phyloP scores from a whole-genome alignment of 1,139 yeast species.

The Meyerozyma sp. region DNA sequence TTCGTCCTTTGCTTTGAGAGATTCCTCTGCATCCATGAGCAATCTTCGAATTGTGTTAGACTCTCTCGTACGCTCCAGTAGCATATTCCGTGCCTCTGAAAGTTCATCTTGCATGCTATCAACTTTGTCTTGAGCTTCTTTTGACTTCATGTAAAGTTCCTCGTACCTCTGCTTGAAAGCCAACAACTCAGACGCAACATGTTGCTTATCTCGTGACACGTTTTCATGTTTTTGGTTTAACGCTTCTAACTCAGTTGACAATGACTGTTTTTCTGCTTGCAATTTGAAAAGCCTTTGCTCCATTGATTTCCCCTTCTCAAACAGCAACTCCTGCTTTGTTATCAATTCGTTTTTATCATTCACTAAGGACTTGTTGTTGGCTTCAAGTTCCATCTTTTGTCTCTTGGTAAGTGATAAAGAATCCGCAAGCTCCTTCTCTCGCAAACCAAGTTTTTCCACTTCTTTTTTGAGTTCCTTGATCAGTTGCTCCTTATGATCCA shows the following conservation, averaged over 20 bases:
- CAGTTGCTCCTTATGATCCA: slow-evolving; percentile 45
- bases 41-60: slow-evolving; percentile 66
- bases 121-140: slow-evolving; percentile 55
- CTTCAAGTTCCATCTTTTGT: slow-evolving; percentile 38
- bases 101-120: slow-evolving; percentile 79
- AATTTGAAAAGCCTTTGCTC: slow-evolving; percentile 27
- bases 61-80: slow-evolving; percentile 81
- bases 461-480: slow-evolving; percentile 38
- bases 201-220: slow-evolving; percentile 39
- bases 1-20: slow-evolving; percentile 39
- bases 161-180: slow-evolving; percentile 68
- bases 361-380: slow-evolving; percentile 25
- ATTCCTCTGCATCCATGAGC: slow-evolving; percentile 62
- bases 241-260: slow-evolving; percentile 46
- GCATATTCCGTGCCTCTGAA: slow-evolving; percentile 60
- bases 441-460: slow-evolving; percentile 31
- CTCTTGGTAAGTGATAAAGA: slow-evolving; percentile 38
- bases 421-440: slow-evolving; percentile 32
- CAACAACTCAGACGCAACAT: slow-evolving; percentile 53
- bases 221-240: slow-evolving; percentile 48
- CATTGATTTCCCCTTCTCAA: slow-evolving; percentile 30
- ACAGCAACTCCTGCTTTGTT: slow-evolving; percentile 34
- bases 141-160: slow-evolving; percentile 63
- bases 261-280: slow-evolving; percentile 47
- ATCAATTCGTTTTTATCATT: slow-evolving; percentile 35